Evolutionary conservation across 495 filamentous ascomycete genomes (phyloP), one percentile per base, ranked within the genome.

Genomic region (Baudoinia panamericana): DNA sequence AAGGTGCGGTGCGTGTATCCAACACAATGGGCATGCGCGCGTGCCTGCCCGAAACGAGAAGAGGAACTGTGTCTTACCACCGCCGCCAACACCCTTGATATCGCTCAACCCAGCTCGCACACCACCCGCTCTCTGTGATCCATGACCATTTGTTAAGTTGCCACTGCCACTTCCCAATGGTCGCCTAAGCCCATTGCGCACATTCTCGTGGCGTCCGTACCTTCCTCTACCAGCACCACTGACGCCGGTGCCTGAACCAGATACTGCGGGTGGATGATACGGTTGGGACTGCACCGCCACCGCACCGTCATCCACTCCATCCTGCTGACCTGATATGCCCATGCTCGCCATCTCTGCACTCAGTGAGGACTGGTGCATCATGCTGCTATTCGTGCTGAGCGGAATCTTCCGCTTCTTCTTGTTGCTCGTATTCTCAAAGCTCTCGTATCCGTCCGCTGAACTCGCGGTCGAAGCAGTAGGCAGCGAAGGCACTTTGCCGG

Each of bases 331-430:
- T n/a, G 34, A 37, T 5, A 80, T 62, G 4, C 70, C 74, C 68
- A 82, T 71, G 42, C 59, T 75, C 23, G 78, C 73, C 57, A 67
- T 69, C 59, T 71, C 74, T 39, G 65, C 70, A 12, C 77, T 75
- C 17, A 83, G 58, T 32, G 64, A 67, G 17, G 65, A 72, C 46
- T 76, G 73, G 15, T 39, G 36, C 24, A 39, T 78, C 33, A 65
- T 64, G 10, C 71, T 73, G 4, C 72, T 63, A 36, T 74, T 78
- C 3, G 78, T 81, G n/a, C 83, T 79, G 0, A 82, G 82, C 4
- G 92, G 92, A 21, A 96, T 95, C 62, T 99, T 99, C 43, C 92
- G 74, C 60, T 99, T 97, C 66, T 96, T 97, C 61, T 99, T 99
- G 58, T 99, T 96, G 56, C 94, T 96, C 36, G 84, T 94, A 52